phyloP scores from a whole-genome alignment of 2,329 filamentous ascomycete genomes.

The Sporothrix variecibatus region DNA sequence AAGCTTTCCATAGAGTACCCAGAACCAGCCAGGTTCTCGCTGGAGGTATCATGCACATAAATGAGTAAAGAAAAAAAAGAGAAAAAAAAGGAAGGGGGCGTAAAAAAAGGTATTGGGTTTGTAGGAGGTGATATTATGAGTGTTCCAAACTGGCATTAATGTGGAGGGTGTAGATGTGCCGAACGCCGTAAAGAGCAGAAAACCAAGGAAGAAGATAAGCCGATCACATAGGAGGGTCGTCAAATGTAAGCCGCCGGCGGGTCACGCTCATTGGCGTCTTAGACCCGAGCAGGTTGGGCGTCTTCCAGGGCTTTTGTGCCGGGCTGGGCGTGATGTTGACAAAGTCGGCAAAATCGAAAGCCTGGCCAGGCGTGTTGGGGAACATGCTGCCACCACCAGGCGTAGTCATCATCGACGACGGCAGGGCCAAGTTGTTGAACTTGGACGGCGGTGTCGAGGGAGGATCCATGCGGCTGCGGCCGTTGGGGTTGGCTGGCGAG shows the following conservation, averaged over 20 bases:
- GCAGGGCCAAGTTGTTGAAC: constrained; percentile 66
- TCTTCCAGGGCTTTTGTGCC: constrained; percentile 86
- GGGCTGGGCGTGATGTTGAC: constrained; percentile 97
- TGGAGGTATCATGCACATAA: constrained; percentile 31
- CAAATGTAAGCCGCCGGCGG: constrained; percentile 80
- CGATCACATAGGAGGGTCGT: constrained; percentile 48
- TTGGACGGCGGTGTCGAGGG: constrained; percentile 77
- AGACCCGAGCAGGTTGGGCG: constrained; percentile 57
- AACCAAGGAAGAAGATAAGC: not conserved
- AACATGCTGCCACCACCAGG: constrained; percentile 70
- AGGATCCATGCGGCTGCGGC: constrained; percentile 62
- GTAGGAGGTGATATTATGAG: not conserved
- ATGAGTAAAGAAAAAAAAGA: not conserved
- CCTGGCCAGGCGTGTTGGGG: constrained; percentile 76
- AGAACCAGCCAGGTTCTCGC: constrained; percentile 30
- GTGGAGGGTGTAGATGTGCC: constrained; percentile 19
- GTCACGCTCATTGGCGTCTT: constrained; percentile 66
- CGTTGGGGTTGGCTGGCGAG: constrained; percentile 69
- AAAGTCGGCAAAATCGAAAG: constrained; percentile 94
- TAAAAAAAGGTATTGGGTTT: not conserved
- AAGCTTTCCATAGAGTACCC: constrained; percentile 27
- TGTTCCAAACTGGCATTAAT: constrained; percentile 31
- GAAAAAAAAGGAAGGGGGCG: not conserved
- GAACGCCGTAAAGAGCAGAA: constrained; percentile 1
- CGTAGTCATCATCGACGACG: constrained; percentile 87